Percentiles rank a stretch among this genome's conserved stretches.
Evolutionary conservation across 805 yeast genomes (phyloP).

Genomic region (Ogataea minuta): DNA sequence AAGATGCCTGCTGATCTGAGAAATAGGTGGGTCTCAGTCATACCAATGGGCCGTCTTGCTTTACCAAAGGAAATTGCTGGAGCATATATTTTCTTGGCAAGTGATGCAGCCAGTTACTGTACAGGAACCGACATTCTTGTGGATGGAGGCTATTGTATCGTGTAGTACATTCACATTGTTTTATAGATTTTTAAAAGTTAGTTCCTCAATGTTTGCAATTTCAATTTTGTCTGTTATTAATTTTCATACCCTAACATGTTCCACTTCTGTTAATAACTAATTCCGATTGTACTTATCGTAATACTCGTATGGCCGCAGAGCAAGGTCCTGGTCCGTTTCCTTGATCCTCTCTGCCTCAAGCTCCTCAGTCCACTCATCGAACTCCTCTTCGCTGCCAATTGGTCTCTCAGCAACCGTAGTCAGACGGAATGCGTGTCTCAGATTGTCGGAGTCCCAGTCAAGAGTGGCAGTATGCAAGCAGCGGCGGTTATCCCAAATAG

Average conservation of each 20-base stretch:
- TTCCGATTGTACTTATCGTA: constrained; percentile 13
- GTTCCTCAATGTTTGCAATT: too few species aligned
- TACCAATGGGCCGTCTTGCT: constrained; percentile 76
- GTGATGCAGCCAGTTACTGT: constrained; percentile 76
- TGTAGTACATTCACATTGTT: constrained; percentile 25
- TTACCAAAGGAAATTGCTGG: constrained; percentile 73
- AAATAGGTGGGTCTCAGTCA: constrained; percentile 47
- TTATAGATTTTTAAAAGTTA: not conserved
- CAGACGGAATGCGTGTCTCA: constrained; percentile 72
- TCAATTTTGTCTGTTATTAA: too few species aligned
- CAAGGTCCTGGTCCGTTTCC: constrained; percentile 16
- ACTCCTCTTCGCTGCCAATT: constrained; percentile 32
- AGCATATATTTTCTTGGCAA: constrained; percentile 75
- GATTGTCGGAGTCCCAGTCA: constrained; percentile 66
- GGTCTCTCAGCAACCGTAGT: constrained; percentile 77
- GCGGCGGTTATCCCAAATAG: constrained; percentile 78
- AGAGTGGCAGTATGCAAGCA: constrained; percentile 65
- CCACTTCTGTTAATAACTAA: too few species aligned
- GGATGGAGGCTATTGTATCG: constrained; percentile 73
- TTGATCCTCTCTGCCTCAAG: constrained; percentile 21
- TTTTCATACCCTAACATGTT: too few species aligned
- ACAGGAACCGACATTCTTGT: constrained; percentile 75
- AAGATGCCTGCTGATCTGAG: constrained; percentile 43
- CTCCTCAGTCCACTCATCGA: constrained; percentile 33
- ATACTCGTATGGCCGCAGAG: constrained; percentile 23